Evolutionary conservation across 177 flowering plant genomes (phyloP).

Genomic region (Tripterygium wilfordii): DNA sequence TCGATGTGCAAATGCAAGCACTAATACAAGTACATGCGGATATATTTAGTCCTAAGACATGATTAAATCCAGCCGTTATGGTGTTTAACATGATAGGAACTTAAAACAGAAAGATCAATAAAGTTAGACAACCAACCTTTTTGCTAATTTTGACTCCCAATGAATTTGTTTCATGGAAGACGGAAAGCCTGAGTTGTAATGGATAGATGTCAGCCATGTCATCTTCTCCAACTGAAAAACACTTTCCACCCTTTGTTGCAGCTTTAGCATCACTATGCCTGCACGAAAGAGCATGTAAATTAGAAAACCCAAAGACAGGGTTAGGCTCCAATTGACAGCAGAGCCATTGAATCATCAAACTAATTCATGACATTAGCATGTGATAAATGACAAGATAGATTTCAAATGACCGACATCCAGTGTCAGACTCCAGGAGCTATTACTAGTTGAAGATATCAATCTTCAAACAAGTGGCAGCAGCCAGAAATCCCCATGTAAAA

Average conservation of each 20-base stretch:
- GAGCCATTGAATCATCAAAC: too few relatives aligned
- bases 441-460: not conserved
- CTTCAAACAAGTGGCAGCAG: not conserved
- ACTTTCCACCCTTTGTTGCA: constrained; percentile 42
- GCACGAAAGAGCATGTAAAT: constrained; percentile 1
- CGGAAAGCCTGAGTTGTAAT: constrained; percentile 72
- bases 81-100: too few relatives aligned
- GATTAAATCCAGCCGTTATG: too few relatives aligned
- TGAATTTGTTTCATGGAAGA: constrained; percentile 47
- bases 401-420: too few relatives aligned
- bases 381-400: too few relatives aligned
- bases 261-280: constrained; percentile 78
- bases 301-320: not conserved
- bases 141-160: constrained; percentile 74
- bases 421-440: too few relatives aligned
- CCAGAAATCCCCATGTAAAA: not conserved
- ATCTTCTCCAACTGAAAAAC: constrained; percentile 52
- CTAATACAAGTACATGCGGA: too few relatives aligned
- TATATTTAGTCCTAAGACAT: too few relatives aligned
- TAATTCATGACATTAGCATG: too few relatives aligned
- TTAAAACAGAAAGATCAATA: not conserved
- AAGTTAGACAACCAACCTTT: constrained; percentile 42
- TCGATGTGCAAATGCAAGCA: too few relatives aligned
- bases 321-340: not conserved
- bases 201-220: constrained; percentile 88